Base-by-base conservation (phyloP, 306 rosid species). In the Purshia tridentata region DNA sequence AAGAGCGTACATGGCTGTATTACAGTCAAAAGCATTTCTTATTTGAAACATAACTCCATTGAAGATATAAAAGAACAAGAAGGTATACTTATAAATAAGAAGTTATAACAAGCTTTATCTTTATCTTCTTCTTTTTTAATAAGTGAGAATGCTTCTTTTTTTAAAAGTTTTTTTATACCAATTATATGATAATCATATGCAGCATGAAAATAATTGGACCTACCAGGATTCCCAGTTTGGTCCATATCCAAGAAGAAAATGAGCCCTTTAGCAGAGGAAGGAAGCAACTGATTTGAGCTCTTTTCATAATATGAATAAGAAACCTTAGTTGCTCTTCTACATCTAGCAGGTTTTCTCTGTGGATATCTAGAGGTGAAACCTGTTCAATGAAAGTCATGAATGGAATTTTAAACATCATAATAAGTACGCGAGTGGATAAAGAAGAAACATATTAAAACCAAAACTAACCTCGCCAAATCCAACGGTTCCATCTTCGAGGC, bases 401-500 rank as follows among this genome's bases (percentile, higher is more conserved):
- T 49, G 40, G 50, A 23, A 23, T 23, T 23, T 23, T 23, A 23
- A 23, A 23, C 29, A 23, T 23, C 29, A 23, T 23, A 23, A 23
- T 23, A 23, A 23, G 29, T 23, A 23, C 2, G 29, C 29, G 11
- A 40, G 73, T 40, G 20, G 51, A 39, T 20, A 18, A 11, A 53
- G 35, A 6, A 50, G 18, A 41, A 35, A 55, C 9, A 69, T 72
- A 13, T 59, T 76, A 49, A 68, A 78, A 69, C 16, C 12, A 55
- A 77, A 65, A 83, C 93, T 72, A 81, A 91, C 98, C 98, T 93
- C 98, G 53, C 98, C 98, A 86, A 76, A 83, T 80, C 97, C 98
- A 71, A 81, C 77, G 73, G 85, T 84, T 56, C 97, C 98, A 77
- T 91, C 97, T 81, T 88, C 97, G 56, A 93, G 93, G 78, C 64